Conservation (phyloP, 371 early-diverging fungal species). For the Thermomucor indicae-seudaticae region DNA sequence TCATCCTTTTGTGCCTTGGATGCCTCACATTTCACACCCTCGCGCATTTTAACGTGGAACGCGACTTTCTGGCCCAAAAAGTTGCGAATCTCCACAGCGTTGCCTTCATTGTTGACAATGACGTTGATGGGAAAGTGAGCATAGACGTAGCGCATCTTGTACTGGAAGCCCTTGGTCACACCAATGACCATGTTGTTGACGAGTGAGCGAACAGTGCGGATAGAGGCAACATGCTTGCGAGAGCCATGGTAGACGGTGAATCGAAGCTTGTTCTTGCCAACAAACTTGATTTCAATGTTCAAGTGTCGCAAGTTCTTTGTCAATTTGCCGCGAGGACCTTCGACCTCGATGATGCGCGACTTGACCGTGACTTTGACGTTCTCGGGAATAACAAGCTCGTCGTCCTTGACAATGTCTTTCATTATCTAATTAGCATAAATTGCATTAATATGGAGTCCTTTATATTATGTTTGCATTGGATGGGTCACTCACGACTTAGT, state of each 20-base stretch:
- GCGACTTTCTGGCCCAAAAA: conserved; percentile 98
- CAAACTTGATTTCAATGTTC: conserved; percentile 81
- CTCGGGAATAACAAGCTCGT: conserved; percentile 77
- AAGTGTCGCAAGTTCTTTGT: conserved; percentile 94
- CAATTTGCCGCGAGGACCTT: conserved; percentile 89
- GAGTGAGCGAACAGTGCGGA: conserved; percentile 95
- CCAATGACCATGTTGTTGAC: conserved; percentile 37
- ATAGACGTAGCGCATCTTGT: conserved; percentile 99
- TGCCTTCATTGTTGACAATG: conserved; percentile 81
- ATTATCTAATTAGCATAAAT: no score
- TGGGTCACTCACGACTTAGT: no score
- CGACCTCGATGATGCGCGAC: conserved; percentile 73
- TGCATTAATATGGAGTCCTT: no score
- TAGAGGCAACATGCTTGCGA: conserved; percentile 97
- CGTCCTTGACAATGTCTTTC: conserved; percentile 87
- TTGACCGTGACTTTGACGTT: conserved; percentile 75
- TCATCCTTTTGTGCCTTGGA: conserved; percentile 96
- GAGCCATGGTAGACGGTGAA: conserved; percentile 97
- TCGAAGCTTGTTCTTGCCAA: conserved; percentile 66
- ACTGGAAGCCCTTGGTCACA: conserved; percentile 86
- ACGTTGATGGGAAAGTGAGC: conserved; percentile 99
- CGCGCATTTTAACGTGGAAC: conserved; percentile 88
- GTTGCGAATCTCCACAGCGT: conserved; percentile 97
- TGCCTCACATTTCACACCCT: conserved; percentile 85
- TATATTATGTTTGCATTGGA: no score